phyloP scores from a whole-genome alignment of 2,329 filamentous ascomycete genomes.

The Venturia aucupariae region DNA sequence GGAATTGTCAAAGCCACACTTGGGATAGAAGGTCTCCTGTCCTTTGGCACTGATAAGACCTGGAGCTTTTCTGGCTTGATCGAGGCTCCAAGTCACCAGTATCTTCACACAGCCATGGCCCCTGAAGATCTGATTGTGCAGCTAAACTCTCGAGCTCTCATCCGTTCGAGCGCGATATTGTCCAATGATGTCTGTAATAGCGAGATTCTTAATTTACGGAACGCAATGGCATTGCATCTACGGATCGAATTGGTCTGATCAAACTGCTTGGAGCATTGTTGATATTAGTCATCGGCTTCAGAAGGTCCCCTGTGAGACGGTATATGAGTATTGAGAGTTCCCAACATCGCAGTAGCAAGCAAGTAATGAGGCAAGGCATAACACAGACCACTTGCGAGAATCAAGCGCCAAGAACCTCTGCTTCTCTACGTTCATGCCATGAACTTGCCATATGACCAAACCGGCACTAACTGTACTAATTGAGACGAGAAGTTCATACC shows the following conservation, averaged over 20 bases:
- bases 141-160: slow-evolving; percentile 33
- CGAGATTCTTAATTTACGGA: slow-evolving; percentile 17
- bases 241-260: slow-evolving; percentile 3
- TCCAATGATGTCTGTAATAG: slow-evolving; percentile 21
- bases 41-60: slow-evolving; percentile 29
- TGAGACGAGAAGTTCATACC: too few relatives aligned
- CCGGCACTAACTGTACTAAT: slow-evolving; percentile 10
- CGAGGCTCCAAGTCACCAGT: slow-evolving; percentile 35
- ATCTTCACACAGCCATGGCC: slow-evolving; percentile 27
- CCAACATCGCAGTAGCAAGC: too few relatives aligned
- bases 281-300: neutral
- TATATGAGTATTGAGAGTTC: neutral
- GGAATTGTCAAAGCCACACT: slow-evolving; percentile 27
- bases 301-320: neutral
- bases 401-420: neutral
- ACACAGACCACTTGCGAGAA: neutral
- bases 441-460: slow-evolving; percentile 17
- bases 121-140: slow-evolving; percentile 32
- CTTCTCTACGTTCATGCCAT: neutral
- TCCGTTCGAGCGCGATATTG: slow-evolving; percentile 22
- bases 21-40: slow-evolving; percentile 33
- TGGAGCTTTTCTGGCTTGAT: slow-evolving; percentile 29
- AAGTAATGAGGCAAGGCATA: too few relatives aligned
- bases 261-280: neutral
- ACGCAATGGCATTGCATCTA: slow-evolving; percentile 18